Conservation (phyloP, 495 filamentous ascomycete genomes). For the Talaromyces trachyspermus region DNA sequence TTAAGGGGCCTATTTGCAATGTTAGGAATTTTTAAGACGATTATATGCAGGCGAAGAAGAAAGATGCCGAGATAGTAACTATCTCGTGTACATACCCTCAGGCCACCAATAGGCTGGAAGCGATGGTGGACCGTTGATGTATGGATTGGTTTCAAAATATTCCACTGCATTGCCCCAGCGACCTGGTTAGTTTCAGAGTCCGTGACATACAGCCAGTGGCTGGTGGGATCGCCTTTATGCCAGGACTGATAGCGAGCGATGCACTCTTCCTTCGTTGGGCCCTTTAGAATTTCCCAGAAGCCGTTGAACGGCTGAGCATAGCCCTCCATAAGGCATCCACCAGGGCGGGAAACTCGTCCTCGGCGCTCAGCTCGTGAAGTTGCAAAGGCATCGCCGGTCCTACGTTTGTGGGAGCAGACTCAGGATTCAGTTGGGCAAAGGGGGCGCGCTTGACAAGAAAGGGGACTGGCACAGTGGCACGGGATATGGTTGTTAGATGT, state of each 20-base stretch:
- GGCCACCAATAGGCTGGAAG: constrained; percentile 24
- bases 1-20: constrained; percentile 3
- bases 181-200: constrained; percentile 24
- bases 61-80: background rate
- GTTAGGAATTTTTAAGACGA: background rate
- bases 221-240: constrained; percentile 17
- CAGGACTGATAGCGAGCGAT: constrained; percentile 16
- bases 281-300: background rate
- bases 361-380: background rate
- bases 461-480: too few species aligned
- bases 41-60: background rate
- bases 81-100: constrained; percentile 12
- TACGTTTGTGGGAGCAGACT: background rate
- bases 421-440: too few species aligned
- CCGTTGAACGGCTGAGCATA: constrained; percentile 1
- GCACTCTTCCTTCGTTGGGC: constrained; percentile 12
- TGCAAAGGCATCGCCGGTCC: background rate
- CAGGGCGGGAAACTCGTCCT: background rate
- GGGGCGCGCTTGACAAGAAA: too few species aligned
- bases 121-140: constrained; percentile 12
- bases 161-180: constrained; percentile 25
- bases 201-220: constrained; percentile 22
- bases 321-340: background rate
- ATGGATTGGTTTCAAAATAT: constrained; percentile 25
- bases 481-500: too few species aligned